phyloP scores from a whole-genome alignment of 176 grass and related monocot species.

The Zea luxurians region DNA sequence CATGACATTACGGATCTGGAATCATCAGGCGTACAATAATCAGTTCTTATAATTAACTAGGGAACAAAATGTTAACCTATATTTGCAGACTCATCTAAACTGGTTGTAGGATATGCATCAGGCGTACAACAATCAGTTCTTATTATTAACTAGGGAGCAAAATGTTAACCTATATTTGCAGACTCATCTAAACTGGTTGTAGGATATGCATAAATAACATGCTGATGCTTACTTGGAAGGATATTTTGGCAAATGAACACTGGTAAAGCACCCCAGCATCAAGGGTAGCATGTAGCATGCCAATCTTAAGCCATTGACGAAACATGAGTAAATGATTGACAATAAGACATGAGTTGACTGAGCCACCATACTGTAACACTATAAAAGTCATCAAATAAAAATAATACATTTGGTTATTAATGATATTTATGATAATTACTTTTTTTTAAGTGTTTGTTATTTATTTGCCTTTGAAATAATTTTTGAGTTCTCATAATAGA shows the following conservation, averaged over 20 bases:
- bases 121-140: neutral
- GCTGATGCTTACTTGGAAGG: constrained; percentile 5
- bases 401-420: no score
- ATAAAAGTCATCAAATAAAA: no score
- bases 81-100: constrained; percentile 11
- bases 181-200: neutral
- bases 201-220: neutral
- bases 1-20: neutral
- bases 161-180: neutral
- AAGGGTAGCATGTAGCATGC: neutral
- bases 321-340: neutral
- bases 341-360: constrained; percentile 14
- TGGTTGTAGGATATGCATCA: neutral
- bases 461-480: no score
- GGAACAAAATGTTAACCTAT: neutral
- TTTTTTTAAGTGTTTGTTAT: no score
- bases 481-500: no score
- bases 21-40: neutral
- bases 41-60: neutral
- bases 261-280: neutral
- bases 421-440: no score
- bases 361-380: neutral
- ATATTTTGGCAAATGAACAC: neutral
- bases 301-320: neutral
- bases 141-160: neutral